Conservation (phyloP, 1,284 basidiomycete genomes). For the Anthracocystis walkeri region DNA sequence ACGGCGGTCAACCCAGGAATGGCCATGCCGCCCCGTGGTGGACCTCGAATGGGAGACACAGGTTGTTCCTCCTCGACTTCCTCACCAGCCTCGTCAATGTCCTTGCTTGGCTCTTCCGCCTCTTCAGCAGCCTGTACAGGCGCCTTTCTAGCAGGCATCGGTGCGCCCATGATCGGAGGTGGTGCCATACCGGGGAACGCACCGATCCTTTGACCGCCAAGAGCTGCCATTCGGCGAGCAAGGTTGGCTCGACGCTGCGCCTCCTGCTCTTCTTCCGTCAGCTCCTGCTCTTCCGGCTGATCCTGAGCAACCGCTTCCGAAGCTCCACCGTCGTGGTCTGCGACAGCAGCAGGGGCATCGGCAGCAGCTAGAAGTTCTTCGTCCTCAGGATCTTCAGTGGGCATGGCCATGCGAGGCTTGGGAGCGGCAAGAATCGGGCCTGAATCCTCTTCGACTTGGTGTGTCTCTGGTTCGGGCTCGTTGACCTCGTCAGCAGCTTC, state of each 20-base stretch:
- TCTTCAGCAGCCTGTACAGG: slow-evolving; percentile 34
- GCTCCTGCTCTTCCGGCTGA: slow-evolving; percentile 38
- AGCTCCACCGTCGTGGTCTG: neutral
- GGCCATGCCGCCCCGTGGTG: slow-evolving; percentile 63
- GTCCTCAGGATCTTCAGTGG: slow-evolving; percentile 56
- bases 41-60: slow-evolving; percentile 23
- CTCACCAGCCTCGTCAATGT: slow-evolving; percentile 69
- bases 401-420: slow-evolving; percentile 47
- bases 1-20: slow-evolving; percentile 56
- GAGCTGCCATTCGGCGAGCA: slow-evolving; percentile 64
- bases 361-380: slow-evolving; percentile 47
- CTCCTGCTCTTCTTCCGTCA: slow-evolving; percentile 61
- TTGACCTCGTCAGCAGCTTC: slow-evolving; percentile 15
- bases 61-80: slow-evolving; percentile 44
- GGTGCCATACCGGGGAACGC: slow-evolving; percentile 75
- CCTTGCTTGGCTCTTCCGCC: slow-evolving; percentile 55
- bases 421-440: slow-evolving; percentile 56
- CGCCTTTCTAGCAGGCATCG: slow-evolving; percentile 72
- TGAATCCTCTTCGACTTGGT: slow-evolving; percentile 9
- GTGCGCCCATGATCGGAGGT: slow-evolving; percentile 70
- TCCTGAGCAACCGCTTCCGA: slow-evolving; percentile 6
- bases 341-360: slow-evolving; percentile 12
- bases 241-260: slow-evolving; percentile 58
- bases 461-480: neutral
- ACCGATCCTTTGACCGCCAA: slow-evolving; percentile 65